Evolutionary conservation across 2,329 filamentous ascomycete species (phyloP).

Genomic region (Colletotrichum tamarilloi): DNA sequence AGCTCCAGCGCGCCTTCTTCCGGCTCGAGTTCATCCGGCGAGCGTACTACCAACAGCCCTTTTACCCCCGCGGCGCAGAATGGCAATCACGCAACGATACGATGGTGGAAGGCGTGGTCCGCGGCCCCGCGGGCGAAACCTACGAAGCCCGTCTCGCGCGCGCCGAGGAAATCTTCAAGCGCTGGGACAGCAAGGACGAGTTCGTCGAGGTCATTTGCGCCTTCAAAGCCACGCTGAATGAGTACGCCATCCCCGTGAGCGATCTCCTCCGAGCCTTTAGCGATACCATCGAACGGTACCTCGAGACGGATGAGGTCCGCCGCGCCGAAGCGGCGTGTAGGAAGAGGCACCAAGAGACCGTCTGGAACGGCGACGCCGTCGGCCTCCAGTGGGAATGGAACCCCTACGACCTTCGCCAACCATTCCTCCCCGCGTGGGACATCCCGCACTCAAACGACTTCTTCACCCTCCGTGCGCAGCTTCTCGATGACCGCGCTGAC

Average conservation of each 20-base stretch:
- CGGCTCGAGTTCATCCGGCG: conserved; percentile 24
- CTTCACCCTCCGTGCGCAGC: background rate
- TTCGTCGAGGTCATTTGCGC: conserved; percentile 18
- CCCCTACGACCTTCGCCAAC: background rate
- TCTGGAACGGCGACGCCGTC: background rate
- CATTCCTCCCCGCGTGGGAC: background rate
- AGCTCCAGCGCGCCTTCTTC: conserved; percentile 29
- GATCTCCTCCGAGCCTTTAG: background rate
- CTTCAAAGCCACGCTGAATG: conserved; percentile 24
- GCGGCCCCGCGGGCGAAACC: background rate
- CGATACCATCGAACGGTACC: background rate
- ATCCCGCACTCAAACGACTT: background rate
- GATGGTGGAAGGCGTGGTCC: background rate
- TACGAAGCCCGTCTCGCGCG: background rate
- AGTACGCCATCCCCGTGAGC: conserved; percentile 5
- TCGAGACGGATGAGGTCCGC: background rate
- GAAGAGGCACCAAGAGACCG: background rate
- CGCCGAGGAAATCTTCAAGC: background rate
- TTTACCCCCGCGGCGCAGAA: background rate
- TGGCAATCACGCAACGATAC: conserved; percentile 1
- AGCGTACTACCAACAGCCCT: conserved; percentile 9
- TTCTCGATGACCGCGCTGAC: background rate
- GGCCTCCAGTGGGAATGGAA: conserved; percentile 9
- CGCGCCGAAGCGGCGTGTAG: background rate
- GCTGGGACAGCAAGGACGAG: conserved; percentile 2